Percentiles rank a stretch among this genome's conserved stretches.
Evolutionary conservation across 345 rosid species (phyloP).

Genomic region (Arabidopsis arenosa): DNA sequence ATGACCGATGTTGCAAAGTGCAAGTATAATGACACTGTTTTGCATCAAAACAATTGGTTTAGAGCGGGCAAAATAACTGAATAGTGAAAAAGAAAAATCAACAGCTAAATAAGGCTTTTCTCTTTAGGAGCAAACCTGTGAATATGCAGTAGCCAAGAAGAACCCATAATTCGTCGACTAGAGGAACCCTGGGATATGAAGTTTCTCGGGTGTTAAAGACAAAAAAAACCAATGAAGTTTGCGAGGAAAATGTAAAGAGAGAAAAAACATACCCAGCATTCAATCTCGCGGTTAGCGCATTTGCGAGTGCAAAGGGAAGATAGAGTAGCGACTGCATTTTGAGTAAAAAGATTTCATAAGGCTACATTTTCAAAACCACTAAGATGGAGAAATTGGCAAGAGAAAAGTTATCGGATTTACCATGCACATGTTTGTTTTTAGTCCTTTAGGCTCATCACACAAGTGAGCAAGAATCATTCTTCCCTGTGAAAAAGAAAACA

Average conservation of each 20-base stretch:
- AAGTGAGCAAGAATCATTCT: conserved; percentile 98
- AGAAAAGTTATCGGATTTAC: conserved; percentile 50
- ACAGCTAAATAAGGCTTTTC: background rate
- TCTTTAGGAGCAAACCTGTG: conserved; percentile 58
- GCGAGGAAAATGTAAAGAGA: conserved; percentile 7
- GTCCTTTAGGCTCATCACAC: conserved; percentile 98
- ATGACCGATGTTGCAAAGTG: conserved; percentile 94
- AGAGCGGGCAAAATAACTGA: background rate
- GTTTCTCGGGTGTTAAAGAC: conserved; percentile 10
- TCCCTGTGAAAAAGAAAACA: conserved; percentile 65
- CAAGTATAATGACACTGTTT: conserved; percentile 70
- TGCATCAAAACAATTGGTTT: conserved; percentile 13
- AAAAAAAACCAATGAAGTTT: background rate
- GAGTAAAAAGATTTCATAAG: background rate
- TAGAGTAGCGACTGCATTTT: conserved; percentile 77
- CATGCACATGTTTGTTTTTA: conserved; percentile 99
- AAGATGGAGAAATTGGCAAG: conserved; percentile 3
- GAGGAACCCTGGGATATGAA: conserved; percentile 69
- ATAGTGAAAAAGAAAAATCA: background rate
- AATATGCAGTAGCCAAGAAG: conserved; percentile 88
- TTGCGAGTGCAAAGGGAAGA: conserved; percentile 96
- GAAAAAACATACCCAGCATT: conserved; percentile 80
- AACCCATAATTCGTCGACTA: conserved; percentile 91
- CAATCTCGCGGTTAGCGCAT: conserved; percentile 85
- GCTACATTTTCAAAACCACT: background rate